These are phyloP conservation scores for Morella rubra DNA, from an alignment of 306 rosid species.

Conservation along the genomic window DNA sequence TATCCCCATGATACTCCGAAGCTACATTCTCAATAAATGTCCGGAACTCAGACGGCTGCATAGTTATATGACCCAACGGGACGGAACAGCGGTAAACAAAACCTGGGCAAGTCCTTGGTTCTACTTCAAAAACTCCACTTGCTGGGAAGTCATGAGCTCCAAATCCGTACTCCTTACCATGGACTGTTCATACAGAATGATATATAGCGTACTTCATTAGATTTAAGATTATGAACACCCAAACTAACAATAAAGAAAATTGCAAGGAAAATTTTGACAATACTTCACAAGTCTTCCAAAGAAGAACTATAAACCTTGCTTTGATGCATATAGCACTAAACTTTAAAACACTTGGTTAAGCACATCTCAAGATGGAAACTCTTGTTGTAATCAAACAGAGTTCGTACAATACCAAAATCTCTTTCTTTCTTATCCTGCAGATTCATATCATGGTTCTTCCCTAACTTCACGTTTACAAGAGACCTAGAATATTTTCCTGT, in stretches of 20 bases:
- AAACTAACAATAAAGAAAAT: constrained; percentile 14
- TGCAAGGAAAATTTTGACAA: constrained; percentile 4
- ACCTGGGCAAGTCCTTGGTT: constrained; percentile 92
- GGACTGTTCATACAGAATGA: constrained; percentile 48
- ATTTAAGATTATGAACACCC: constrained; percentile 3
- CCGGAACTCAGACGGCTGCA: constrained; percentile 62
- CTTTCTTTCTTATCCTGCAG: not conserved
- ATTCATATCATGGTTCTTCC: not conserved
- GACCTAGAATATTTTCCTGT: not conserved
- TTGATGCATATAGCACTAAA: not conserved
- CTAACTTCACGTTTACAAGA: not conserved
- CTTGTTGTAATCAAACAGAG: not conserved
- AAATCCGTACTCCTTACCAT: constrained; percentile 93
- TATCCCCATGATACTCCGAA: constrained; percentile 87
- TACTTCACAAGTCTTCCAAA: constrained; percentile 1
- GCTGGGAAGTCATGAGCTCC: constrained; percentile 91
- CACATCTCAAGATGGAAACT: not conserved
- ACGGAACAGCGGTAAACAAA: constrained; percentile 69
- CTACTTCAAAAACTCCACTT: constrained; percentile 98
- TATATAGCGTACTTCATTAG: constrained; percentile 4
- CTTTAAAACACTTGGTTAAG: not conserved
- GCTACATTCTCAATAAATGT: constrained; percentile 72
- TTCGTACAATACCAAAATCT: not conserved
- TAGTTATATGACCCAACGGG: constrained; percentile 56
- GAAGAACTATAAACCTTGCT: not conserved